Evolutionary conservation across 2,329 filamentous ascomycete genomes (phyloP), one percentile per base, ranked within the genome.

Genomic region (Microsporum ferrugineum): DNA sequence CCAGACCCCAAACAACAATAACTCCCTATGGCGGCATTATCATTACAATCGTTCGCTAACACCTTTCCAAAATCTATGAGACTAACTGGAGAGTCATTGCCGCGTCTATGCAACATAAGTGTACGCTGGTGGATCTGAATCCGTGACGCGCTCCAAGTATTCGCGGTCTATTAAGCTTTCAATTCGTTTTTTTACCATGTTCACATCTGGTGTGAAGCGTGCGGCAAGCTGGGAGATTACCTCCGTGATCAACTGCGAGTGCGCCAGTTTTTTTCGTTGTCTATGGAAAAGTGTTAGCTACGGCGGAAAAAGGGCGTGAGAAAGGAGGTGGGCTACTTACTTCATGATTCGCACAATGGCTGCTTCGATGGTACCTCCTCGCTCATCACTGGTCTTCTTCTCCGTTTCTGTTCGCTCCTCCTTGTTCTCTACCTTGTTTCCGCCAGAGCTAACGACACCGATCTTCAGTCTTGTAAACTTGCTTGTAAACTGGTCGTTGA

Each of bases 401-500:
- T 80, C 76, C 0, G 78, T 80, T 57, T 78, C 75, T 49, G 73
- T 73, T 49, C 84, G 77, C 72, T 86, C 84, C 36, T 79, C 77
- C 59, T 81, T 78, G 59, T 84, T 89, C 75, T 97, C 92, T 0
- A 95, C 88, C 75, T 90, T 94, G 71, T 90, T 95, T 17, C 86
- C 83, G 0, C 85, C 84, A 57, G 84, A 75, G 58, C 80, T 88
- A 66, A 96, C 88, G 3, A 94, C 87, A 27, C 89, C 89, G 23
- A 94, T 89, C 73, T 95, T 95, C 75, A 96, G 89, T 72, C 89
- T 90, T 69, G 94, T 82, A 57, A 88, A 85, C 70, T 89, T 91
- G 75, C 88, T 91, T 56, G 84, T 80, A 75, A 96, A 97, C 12
- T 84, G 79, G 36, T 85, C 78, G 70, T 97, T 96, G 79, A 91